A percentile compares a stretch with the other conserved stretches of the same genome.
These are phyloP conservation scores for Penicillium argentinense DNA, from an alignment of 495 filamentous ascomycete genomes.

Conservation along the genomic window DNA sequence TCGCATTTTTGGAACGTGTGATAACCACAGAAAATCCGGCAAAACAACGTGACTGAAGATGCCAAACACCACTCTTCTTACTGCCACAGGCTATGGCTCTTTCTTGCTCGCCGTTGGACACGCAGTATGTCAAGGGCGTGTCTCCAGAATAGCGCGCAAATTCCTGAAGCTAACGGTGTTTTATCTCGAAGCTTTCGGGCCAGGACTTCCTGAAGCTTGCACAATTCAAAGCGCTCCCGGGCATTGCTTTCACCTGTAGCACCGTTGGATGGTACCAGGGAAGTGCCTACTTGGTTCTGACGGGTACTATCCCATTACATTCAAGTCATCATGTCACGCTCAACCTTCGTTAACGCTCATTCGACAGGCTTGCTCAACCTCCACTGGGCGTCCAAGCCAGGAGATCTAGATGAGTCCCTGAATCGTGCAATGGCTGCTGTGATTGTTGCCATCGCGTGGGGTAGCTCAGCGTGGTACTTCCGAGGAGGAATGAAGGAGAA, in stretches of 20 bases:
- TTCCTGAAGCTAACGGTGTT: background rate
- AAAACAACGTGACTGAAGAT: too few species aligned
- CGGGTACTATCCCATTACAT: constrained; percentile 15
- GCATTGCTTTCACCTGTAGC: constrained; percentile 27
- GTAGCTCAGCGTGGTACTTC: constrained; percentile 31
- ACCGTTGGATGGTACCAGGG: constrained; percentile 35
- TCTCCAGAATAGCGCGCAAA: too few species aligned
- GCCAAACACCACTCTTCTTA: constrained; percentile 5
- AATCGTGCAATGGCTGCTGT: constrained; percentile 27
- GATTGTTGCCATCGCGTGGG: constrained; percentile 21
- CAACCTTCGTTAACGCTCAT: too few species aligned
- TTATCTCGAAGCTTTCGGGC: background rate
- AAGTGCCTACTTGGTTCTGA: constrained; percentile 29
- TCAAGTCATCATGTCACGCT: too few species aligned
- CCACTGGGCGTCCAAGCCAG: constrained; percentile 24
- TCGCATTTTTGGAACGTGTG: too few species aligned
- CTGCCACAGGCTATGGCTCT: constrained; percentile 14
- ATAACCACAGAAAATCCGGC: too few species aligned
- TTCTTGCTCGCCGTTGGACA: constrained; percentile 12
- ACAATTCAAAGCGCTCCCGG: constrained; percentile 24
- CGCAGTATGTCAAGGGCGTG: constrained; percentile 16
- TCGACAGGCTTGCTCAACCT: constrained; percentile 32
- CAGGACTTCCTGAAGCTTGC: constrained; percentile 7
- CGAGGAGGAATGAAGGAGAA: constrained; percentile 15
- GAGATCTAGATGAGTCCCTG: constrained; percentile 20